Evolutionary conservation across 176 grass and related monocot genomes (phyloP).

Genomic region (Chrysopogon serrulatus): DNA sequence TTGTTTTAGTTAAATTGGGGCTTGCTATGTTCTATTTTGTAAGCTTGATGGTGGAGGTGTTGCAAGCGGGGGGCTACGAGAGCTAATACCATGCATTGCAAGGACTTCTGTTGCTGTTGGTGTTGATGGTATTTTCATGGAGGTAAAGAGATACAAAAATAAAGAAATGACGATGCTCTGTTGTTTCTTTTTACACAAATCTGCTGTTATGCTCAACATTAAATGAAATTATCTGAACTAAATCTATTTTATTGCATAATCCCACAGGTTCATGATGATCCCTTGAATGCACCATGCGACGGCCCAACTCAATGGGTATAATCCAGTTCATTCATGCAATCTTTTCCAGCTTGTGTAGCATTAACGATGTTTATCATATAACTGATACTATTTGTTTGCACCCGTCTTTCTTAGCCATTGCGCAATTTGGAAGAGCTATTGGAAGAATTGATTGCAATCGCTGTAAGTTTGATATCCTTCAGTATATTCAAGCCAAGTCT

Average conservation of each 20-base stretch:
- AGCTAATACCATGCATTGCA: slow-evolving; percentile 94
- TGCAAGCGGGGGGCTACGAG: slow-evolving; percentile 83
- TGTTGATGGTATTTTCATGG: slow-evolving; percentile 97
- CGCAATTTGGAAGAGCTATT: slow-evolving; percentile 84
- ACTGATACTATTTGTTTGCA: background rate
- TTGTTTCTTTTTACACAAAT: background rate
- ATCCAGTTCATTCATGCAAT: slow-evolving; percentile 5
- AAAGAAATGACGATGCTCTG: background rate
- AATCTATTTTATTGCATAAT: background rate
- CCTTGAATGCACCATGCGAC: slow-evolving; percentile 83
- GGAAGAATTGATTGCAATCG: slow-evolving; percentile 81
- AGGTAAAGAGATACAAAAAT: slow-evolving; percentile 49
- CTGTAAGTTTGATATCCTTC: slow-evolving; percentile 52
- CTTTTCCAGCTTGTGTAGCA: background rate
- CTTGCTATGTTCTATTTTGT: slow-evolving; percentile 20
- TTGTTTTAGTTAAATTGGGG: background rate
- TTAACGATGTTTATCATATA: background rate
- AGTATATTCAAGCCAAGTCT: background rate
- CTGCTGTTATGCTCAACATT: background rate
- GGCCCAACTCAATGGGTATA: slow-evolving; percentile 93
- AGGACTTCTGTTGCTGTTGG: slow-evolving; percentile 90
- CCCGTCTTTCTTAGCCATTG: slow-evolving; percentile 50
- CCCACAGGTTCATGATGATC: slow-evolving; percentile 82
- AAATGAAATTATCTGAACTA: background rate
- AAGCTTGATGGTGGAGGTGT: slow-evolving; percentile 97